These are phyloP conservation scores for Suillus cothurnatus DNA, from an alignment of 768 basidiomycete genomes.

Conservation along the genomic window DNA sequence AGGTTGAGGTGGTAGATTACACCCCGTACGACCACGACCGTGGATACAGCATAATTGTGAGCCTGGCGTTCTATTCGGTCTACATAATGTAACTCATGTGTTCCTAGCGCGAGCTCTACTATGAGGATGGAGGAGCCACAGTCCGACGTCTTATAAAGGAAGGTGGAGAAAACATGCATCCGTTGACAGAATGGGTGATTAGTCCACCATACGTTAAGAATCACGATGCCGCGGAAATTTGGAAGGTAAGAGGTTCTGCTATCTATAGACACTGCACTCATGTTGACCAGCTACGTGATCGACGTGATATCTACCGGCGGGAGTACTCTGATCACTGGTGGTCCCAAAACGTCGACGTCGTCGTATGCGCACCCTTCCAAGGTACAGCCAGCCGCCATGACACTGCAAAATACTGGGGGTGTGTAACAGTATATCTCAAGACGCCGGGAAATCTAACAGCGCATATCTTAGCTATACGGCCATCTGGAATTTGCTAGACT, in stretches of 20 bases:
- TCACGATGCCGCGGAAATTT: constrained; percentile 25
- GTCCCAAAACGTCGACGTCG: constrained; percentile 39
- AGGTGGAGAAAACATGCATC: constrained; percentile 38
- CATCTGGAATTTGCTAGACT: constrained; percentile 48
- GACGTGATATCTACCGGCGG: constrained; percentile 37
- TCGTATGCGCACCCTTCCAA: constrained; percentile 40
- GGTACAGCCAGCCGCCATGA: constrained; percentile 41
- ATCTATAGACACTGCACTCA: constrained; percentile 20
- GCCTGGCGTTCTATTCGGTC: constrained; percentile 9
- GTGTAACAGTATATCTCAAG: constrained; percentile 12
- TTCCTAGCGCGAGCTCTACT: constrained; percentile 38
- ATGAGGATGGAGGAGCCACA: constrained; percentile 39
- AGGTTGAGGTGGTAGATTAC: constrained; percentile 41
- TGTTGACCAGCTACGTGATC: constrained; percentile 25
- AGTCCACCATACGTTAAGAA: constrained; percentile 28
- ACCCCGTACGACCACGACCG: constrained; percentile 36
- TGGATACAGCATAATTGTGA: constrained; percentile 36
- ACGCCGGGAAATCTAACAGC: constrained; percentile 39
- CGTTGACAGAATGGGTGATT: constrained; percentile 40
- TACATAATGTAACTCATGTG: not conserved
- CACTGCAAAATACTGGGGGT: constrained; percentile 38
- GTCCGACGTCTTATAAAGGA: constrained; percentile 24
- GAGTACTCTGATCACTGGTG: constrained; percentile 41
- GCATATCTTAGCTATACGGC: constrained; percentile 40
- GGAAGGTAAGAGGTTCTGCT: constrained; percentile 31